phyloP scores from a whole-genome alignment of 257 asterid species.

The Solanum pinnatisectum region DNA sequence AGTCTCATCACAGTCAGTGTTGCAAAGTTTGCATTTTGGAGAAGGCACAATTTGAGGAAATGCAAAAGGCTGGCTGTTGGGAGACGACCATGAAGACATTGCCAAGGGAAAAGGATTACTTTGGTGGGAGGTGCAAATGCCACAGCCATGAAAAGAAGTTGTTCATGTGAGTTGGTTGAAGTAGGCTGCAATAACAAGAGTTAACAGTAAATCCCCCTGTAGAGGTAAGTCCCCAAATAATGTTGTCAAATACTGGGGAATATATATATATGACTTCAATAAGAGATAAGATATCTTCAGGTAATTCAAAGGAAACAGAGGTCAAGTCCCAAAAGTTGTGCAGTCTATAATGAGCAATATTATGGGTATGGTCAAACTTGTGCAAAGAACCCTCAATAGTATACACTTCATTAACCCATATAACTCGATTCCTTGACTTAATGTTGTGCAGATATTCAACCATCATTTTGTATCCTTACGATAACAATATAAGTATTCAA shows the following conservation, averaged over 20 bases:
- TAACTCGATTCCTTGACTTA: background rate
- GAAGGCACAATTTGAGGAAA: background rate
- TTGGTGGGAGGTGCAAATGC: background rate
- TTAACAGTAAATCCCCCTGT: background rate
- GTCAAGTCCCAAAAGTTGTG: background rate
- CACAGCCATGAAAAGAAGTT: background rate
- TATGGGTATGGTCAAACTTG: background rate
- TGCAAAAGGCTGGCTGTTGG: background rate
- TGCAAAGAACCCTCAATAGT: background rate
- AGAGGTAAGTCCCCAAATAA: background rate
- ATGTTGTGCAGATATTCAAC: background rate
- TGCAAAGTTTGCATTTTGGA: background rate
- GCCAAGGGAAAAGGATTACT: background rate
- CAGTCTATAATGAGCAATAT: background rate
- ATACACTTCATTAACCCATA: background rate
- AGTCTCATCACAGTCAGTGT: background rate
- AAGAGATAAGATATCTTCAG: background rate
- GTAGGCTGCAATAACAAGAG: background rate
- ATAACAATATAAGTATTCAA: background rate
- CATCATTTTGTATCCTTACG: background rate
- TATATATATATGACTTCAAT: background rate
- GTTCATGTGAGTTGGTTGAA: background rate
- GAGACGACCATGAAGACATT: background rate
- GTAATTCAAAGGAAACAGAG: background rate
- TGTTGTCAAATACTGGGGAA: background rate